Percentiles rank a stretch among this genome's conserved stretches.
phyloP scores from a whole-genome alignment of 2,329 filamentous ascomycete genomes.

The Allantophomopsis lycopodina region DNA sequence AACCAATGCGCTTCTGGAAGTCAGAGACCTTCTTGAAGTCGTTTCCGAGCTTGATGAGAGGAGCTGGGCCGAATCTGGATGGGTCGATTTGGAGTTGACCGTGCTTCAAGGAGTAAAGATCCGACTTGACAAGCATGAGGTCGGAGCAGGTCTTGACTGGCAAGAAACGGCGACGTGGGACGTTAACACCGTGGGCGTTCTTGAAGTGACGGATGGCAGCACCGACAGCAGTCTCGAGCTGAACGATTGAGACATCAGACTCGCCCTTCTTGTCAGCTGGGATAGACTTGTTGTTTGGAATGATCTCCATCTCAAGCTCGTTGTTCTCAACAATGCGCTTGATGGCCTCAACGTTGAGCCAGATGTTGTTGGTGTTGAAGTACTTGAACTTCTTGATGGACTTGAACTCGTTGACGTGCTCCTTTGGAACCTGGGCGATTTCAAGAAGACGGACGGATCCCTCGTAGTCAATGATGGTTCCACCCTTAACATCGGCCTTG shows the following conservation, averaged over 20 bases:
- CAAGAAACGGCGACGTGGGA: constrained; percentile 93
- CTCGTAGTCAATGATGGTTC: constrained; percentile 99
- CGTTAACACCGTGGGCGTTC: constrained; percentile 98
- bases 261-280: constrained; percentile 99
- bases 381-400: constrained; percentile 99
- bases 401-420: constrained; percentile 99
- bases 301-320: constrained; percentile 98
- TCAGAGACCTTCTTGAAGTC: constrained; percentile 99
- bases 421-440: constrained; percentile 98
- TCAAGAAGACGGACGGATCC: constrained; percentile 92
- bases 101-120: constrained; percentile 97
- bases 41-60: constrained; percentile 93
- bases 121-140: constrained; percentile 98
- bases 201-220: constrained; percentile 98
- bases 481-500: constrained; percentile 99
- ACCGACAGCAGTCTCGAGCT: constrained; percentile 97
- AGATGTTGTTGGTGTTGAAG: constrained; percentile 99
- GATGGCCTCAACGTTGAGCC: constrained; percentile 94
- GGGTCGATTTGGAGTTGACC: constrained; percentile 96
- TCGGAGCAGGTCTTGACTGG: constrained; percentile 99
- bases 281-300: constrained; percentile 97
- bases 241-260: constrained; percentile 91
- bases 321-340: constrained; percentile 98
- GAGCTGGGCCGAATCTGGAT: constrained; percentile 89
- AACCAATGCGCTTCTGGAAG: constrained; percentile 78